These are phyloP conservation scores for Coriolopsis trogii DNA, from an alignment of 1,284 basidiomycete species.

Conservation along the genomic window DNA sequence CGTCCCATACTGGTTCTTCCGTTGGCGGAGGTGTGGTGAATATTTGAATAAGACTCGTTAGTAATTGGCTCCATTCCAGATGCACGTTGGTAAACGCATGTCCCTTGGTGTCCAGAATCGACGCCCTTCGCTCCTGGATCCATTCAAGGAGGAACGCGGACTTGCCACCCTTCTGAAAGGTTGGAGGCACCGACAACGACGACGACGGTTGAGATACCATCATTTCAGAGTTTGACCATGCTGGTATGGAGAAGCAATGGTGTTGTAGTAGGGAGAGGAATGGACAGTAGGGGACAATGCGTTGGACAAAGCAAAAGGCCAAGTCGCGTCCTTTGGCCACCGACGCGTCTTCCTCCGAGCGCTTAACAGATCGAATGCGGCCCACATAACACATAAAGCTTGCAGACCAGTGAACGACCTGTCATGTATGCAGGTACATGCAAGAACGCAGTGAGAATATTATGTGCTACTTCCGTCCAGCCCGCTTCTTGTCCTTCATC, in stretches of 20 bases:
- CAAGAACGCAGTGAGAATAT: not conserved
- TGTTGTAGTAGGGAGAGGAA: not conserved
- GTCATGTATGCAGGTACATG: no score
- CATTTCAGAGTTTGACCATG: not conserved
- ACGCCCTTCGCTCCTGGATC: constrained; percentile 12
- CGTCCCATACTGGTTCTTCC: constrained; percentile 47
- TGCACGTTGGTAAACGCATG: constrained; percentile 11
- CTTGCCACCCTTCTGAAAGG: constrained; percentile 20
- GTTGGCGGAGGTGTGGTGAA: constrained; percentile 48
- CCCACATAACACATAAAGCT: no score
- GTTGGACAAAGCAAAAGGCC: no score
- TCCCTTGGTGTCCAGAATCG: constrained; percentile 4
- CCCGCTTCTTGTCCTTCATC: constrained; percentile 72
- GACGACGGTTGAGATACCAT: constrained; percentile 22
- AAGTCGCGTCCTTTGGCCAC: no score
- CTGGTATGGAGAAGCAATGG: not conserved
- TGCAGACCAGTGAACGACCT: no score
- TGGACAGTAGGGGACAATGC: not conserved
- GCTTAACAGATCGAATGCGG: no score
- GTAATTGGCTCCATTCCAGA: constrained; percentile 11
- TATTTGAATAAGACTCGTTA: constrained; percentile 4
- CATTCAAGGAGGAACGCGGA: constrained; percentile 17
- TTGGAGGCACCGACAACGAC: constrained; percentile 8
- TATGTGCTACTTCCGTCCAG: constrained; percentile 60
- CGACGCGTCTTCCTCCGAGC: no score